These are phyloP conservation scores for Naganishia kalamii DNA, from an alignment of 768 basidiomycete species.

Conservation along the genomic window DNA sequence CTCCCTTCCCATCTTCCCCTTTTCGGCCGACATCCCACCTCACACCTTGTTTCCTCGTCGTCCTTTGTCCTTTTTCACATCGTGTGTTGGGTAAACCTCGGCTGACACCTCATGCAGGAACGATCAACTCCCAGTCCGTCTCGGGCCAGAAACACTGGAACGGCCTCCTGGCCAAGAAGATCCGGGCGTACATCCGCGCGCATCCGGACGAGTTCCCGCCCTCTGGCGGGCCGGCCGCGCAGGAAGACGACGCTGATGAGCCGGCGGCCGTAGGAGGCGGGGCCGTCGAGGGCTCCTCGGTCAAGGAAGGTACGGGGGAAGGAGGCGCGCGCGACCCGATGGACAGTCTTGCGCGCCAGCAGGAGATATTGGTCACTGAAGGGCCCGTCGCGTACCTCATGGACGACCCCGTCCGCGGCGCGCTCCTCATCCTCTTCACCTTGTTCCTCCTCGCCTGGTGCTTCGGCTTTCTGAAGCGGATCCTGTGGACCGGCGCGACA, in stretches of 20 bases:
- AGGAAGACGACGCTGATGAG: too few species aligned
- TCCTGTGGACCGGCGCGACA: not conserved
- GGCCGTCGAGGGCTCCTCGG: too few species aligned
- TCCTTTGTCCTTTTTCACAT: too few species aligned
- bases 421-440: conserved; percentile 12
- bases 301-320: not conserved
- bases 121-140: conserved; percentile 25
- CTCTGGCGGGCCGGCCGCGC: too few species aligned
- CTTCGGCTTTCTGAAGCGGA: not conserved
- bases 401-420: conserved; percentile 16
- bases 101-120: not conserved
- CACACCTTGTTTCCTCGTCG: too few species aligned
- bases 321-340: not conserved
- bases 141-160: conserved; percentile 31
- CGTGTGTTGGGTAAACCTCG: too few species aligned
- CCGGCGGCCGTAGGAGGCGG: too few species aligned
- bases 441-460: not conserved
- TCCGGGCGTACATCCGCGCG: conserved; percentile 20
- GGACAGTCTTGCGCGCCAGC: not conserved
- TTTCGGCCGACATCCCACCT: too few species aligned
- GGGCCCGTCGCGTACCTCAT: conserved; percentile 11
- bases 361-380: not conserved
- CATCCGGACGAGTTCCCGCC: conserved; percentile 26
- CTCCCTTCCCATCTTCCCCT: not conserved
- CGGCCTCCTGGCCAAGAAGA: conserved; percentile 15